These are phyloP conservation scores for Phlegmacium glaucopus DNA, from an alignment of 768 basidiomycete species.

Conservation along the genomic window DNA sequence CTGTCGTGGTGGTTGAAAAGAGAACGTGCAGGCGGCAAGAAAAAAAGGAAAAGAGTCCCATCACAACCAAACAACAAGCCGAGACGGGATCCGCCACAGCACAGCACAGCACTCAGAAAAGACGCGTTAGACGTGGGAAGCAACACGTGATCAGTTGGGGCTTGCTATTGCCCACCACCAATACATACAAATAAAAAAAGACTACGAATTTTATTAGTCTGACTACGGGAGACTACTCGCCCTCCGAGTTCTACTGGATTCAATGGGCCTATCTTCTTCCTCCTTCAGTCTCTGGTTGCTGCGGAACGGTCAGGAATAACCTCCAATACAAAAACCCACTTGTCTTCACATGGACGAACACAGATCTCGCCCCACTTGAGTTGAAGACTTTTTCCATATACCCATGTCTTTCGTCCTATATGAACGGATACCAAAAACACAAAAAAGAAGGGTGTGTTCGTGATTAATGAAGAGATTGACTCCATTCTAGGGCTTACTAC, in stretches of 20 bases:
- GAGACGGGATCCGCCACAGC: not conserved
- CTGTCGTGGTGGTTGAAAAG: conserved; percentile 23
- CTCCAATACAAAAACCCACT: conserved; percentile 31
- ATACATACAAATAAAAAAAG: too few species aligned
- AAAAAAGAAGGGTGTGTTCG: too few species aligned
- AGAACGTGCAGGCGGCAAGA: not conserved
- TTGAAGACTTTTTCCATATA: conserved; percentile 24
- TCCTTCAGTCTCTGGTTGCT: too few species aligned
- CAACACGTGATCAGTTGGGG: too few species aligned
- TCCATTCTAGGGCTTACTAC: conserved; percentile 22
- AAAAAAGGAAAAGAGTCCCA: too few species aligned
- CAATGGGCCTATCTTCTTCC: too few species aligned
- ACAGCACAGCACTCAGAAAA: not conserved
- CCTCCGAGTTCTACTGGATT: too few species aligned
- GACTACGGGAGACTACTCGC: not conserved
- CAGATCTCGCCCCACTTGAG: conserved; percentile 26
- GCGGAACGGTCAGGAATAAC: not conserved
- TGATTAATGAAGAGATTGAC: not conserved
- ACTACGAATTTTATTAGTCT: too few species aligned
- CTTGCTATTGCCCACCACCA: too few species aligned
- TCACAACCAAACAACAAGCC: too few species aligned
- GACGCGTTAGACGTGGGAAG: too few species aligned
- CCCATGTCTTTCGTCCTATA: conserved; percentile 27
- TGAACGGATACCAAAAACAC: not conserved
- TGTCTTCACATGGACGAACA: conserved; percentile 24